Percentiles rank a stretch among this genome's conserved stretches.
These are phyloP conservation scores for Cymbomonas tetramitiformis DNA, from an alignment of 139 green algal genomes.

Conservation along the genomic window DNA sequence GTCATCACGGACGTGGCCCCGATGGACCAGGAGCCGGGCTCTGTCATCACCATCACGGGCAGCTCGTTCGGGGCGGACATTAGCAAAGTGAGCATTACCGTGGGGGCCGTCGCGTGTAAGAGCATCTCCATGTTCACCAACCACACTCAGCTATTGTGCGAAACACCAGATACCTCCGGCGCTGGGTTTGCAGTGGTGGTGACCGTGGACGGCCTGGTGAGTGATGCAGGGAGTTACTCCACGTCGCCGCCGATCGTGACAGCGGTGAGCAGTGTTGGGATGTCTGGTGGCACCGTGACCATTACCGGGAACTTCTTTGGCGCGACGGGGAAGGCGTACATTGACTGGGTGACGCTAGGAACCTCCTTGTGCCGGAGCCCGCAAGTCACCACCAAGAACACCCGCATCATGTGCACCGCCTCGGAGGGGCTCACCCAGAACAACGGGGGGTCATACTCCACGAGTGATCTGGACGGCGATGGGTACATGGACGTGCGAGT, in stretches of 20 bases:
- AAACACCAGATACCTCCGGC: slow-evolving; percentile 1
- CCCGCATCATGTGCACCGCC: too few relatives aligned
- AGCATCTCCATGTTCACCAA: background rate
- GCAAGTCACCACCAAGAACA: background rate
- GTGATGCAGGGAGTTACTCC: background rate
- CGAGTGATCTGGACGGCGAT: slow-evolving; percentile 3
- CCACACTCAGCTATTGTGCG: slow-evolving; percentile 9
- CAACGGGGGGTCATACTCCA: slow-evolving; percentile 8
- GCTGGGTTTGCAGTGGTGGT: slow-evolving; percentile 1
- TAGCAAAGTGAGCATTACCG: background rate
- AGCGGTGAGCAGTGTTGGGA: background rate
- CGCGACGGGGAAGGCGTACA: background rate
- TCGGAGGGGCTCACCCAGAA: too few relatives aligned
- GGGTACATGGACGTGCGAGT: background rate
- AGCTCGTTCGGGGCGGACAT: slow-evolving; percentile 1
- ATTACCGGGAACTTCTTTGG: slow-evolving; percentile 12
- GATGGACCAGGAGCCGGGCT: background rate
- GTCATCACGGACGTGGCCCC: background rate
- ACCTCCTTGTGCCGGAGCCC: background rate
- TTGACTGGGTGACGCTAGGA: slow-evolving; percentile 5
- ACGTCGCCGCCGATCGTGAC: background rate
- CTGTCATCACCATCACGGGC: slow-evolving; percentile 10
- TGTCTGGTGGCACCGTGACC: slow-evolving; percentile 8
- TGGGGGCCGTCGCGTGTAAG: background rate
- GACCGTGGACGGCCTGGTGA: slow-evolving; percentile 8